Conservation (phyloP, 257 asterid species). For the Solanum microdontum region DNA sequence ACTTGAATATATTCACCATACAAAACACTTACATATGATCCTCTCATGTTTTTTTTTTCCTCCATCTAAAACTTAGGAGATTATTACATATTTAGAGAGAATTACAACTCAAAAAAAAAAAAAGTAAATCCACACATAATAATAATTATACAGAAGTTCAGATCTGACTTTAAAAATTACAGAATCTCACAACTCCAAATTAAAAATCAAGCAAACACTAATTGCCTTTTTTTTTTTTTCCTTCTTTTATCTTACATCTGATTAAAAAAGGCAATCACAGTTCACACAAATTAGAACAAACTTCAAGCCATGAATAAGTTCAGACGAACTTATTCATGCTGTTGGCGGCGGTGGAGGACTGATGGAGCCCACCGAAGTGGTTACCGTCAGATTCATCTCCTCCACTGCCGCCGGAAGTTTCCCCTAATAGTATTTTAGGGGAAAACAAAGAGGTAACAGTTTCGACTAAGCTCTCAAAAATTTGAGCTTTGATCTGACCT, state of each 20-base stretch:
- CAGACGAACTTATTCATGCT: background rate
- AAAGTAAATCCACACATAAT: background rate
- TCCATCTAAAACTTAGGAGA: background rate
- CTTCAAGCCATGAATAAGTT: background rate
- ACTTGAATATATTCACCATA: background rate
- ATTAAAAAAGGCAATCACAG: background rate
- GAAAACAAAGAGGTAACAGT: conserved; percentile 18
- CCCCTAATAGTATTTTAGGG: background rate
- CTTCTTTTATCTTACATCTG: background rate
- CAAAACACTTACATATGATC: background rate
- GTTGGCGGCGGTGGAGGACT: conserved; percentile 19
- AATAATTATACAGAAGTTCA: background rate
- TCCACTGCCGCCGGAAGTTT: background rate
- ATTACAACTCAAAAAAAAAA: background rate
- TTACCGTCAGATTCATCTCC: background rate
- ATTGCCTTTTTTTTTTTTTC: too few species aligned
- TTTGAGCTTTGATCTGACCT: conserved; percentile 48
- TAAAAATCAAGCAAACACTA: background rate
- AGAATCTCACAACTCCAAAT: background rate
- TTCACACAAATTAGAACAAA: background rate
- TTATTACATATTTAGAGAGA: background rate
- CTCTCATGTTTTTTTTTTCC: background rate
- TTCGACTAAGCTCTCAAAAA: conserved; percentile 36
- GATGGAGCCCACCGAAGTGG: conserved; percentile 10
- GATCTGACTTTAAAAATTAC: background rate